phyloP scores from a whole-genome alignment of 495 filamentous ascomycete species.

The Aspergillus olivimuriae region DNA sequence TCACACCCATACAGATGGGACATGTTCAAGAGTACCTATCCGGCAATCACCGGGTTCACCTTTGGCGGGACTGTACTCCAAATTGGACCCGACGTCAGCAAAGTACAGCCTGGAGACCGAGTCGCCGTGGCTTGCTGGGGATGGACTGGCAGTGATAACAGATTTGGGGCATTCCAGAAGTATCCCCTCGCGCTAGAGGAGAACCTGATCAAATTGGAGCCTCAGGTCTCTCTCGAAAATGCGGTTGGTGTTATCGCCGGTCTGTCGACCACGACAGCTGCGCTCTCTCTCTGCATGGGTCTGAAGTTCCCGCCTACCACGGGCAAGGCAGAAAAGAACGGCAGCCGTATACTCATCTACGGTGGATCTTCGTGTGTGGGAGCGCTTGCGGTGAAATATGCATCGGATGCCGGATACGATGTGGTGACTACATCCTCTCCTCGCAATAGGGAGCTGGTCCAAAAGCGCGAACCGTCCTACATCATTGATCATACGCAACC shows the following conservation, averaged over 20 bases:
- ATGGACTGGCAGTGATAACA: conserved; percentile 6
- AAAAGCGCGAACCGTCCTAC: conserved; percentile 10
- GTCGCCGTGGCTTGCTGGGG: conserved; percentile 8
- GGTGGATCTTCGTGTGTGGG: conserved; percentile 24
- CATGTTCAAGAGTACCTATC: conserved; percentile 5
- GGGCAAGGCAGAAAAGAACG: conserved; percentile 4
- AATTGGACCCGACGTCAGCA: conserved; percentile 14
- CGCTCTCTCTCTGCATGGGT: conserved; percentile 13
- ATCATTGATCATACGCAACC: conserved; percentile 1
- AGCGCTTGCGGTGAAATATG: conserved; percentile 21
- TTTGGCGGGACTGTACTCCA: conserved; percentile 18
- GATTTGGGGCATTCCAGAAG: conserved; percentile 24
- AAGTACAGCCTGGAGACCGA: conserved; percentile 18
- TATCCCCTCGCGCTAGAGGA: conserved; percentile 17
- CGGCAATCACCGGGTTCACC: conserved; percentile 16
- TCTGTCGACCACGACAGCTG: conserved; percentile 12
- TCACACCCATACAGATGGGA: too few relatives aligned
- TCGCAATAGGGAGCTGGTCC: conserved; percentile 20
- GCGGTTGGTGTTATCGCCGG: neutral
- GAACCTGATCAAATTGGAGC: conserved; percentile 6
- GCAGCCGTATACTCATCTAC: conserved; percentile 24
- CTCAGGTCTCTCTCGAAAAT: conserved; percentile 1
- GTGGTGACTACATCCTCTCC: conserved; percentile 30
- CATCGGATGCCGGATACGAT: conserved; percentile 20
- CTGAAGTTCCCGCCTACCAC: conserved; percentile 8